Conservation (phyloP, 345 rosid species). For the Eucalyptus tenuipes region DNA sequence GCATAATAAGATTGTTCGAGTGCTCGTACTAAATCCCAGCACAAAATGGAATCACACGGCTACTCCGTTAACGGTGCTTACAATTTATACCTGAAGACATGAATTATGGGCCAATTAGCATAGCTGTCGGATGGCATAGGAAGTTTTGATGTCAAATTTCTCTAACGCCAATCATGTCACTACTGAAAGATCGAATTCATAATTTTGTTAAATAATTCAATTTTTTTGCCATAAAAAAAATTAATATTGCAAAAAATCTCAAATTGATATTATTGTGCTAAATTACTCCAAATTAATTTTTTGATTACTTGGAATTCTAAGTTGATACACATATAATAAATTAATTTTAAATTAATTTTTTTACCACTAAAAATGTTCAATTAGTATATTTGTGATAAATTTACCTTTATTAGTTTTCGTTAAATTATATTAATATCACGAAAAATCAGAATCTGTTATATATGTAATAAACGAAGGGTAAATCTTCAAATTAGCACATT, state of each 20-base stretch:
- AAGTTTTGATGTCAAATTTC: not conserved
- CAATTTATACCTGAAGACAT: not conserved
- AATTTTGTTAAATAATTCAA: not conserved
- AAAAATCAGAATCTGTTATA: accelerated
- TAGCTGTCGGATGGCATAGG: accelerated
- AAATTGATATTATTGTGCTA: too few species aligned
- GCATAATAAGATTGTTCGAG: not conserved
- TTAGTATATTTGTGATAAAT: accelerated
- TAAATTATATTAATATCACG: too few species aligned
- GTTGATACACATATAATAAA: too few species aligned
- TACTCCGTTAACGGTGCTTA: not conserved
- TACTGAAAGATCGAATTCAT: not conserved
- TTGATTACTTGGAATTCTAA: too few species aligned
- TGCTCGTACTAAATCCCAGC: not conserved
- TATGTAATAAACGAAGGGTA: too few species aligned
- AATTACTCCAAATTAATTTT: too few species aligned
- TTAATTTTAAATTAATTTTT: too few species aligned
- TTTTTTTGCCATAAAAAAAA: too few species aligned
- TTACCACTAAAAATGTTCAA: too few species aligned
- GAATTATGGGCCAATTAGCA: not conserved
- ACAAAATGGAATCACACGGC: not conserved
- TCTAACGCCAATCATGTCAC: not conserved
- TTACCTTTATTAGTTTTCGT: accelerated
- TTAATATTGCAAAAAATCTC: accelerated
- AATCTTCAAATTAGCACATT: too few species aligned